Percentiles rank a stretch among this genome's conserved stretches.
Evolutionary conservation across 1,284 basidiomycete species (phyloP).

Genomic region (Mixia osmundae): DNA sequence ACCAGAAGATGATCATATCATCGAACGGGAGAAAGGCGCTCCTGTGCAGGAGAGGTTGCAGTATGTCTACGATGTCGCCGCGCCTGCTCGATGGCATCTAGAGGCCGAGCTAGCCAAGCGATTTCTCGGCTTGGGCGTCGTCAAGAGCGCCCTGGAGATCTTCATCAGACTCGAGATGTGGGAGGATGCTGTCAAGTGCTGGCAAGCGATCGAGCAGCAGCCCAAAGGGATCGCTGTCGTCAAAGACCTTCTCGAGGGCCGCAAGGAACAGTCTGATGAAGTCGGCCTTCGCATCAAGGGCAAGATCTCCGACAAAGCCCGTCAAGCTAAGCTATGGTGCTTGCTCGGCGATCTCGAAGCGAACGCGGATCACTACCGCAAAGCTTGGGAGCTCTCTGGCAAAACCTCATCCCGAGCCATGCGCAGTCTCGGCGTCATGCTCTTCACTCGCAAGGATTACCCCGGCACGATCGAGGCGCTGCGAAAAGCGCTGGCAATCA

Average conservation of each 20-base stretch:
- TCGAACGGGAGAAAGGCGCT: conserved; percentile 13
- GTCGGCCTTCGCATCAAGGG: conserved; percentile 30
- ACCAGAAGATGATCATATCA: conserved; percentile 29
- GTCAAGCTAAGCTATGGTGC: conserved; percentile 88
- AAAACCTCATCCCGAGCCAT: conserved; percentile 65
- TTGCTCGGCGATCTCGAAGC: conserved; percentile 79
- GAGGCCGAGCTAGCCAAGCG: conserved; percentile 63
- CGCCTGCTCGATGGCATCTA: conserved; percentile 77
- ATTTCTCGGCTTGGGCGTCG: conserved; percentile 57
- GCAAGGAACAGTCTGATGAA: conserved; percentile 51
- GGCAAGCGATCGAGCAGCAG: conserved; percentile 48
- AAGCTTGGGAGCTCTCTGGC: conserved; percentile 60
- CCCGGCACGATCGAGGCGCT: conserved; percentile 41
- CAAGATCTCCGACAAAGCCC: conserved; percentile 31
- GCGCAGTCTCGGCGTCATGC: conserved; percentile 64
- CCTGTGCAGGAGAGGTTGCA: conserved; percentile 36
- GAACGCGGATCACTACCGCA: conserved; percentile 40
- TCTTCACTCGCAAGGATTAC: conserved; percentile 47
- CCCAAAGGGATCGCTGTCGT: conserved; percentile 57
- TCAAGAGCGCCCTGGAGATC: conserved; percentile 66
- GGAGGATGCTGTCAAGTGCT: conserved; percentile 78
- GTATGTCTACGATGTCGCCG: conserved; percentile 50
- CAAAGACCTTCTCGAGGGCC: conserved; percentile 54
- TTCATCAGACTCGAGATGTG: conserved; percentile 87
- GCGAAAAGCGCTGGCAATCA: conserved; percentile 53